A percentile compares a stretch with the other conserved stretches of the same genome.
These are phyloP conservation scores for Liquidambar formosana DNA, from an alignment of 164 flowering plant species.

Conservation along the genomic window DNA sequence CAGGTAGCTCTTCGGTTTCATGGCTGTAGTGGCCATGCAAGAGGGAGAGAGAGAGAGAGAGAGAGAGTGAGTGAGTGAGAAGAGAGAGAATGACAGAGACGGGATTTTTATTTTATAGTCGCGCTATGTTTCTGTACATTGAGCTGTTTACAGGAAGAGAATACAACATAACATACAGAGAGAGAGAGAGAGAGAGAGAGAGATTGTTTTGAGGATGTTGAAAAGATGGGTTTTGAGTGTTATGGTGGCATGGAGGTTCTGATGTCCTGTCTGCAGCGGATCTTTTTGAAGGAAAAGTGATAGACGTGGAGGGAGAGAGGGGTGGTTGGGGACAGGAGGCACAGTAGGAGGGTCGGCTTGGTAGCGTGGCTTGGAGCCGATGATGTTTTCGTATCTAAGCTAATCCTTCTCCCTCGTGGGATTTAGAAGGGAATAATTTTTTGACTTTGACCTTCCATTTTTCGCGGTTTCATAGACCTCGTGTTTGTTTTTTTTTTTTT, in stretches of 20 bases:
- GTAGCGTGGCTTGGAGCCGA: not conserved
- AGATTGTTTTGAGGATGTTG: no score
- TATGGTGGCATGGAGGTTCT: not conserved
- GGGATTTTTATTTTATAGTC: not conserved
- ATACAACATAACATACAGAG: not conserved
- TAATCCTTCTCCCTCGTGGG: no score
- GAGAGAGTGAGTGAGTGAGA: constrained; percentile 1
- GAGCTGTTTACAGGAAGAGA: not conserved
- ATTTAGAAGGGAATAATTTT: no score
- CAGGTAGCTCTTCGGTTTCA: constrained; percentile 19
- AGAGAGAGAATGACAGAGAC: constrained; percentile 5
- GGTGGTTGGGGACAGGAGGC: not conserved
- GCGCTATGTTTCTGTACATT: not conserved
- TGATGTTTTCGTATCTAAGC: no score
- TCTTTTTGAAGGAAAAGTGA: not conserved
- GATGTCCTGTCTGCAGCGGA: not conserved
- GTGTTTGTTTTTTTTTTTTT: no score
- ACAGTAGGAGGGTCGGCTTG: not conserved
- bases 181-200: no score
- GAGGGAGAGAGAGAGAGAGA: constrained; percentile 5
- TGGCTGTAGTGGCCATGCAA: constrained; percentile 15
- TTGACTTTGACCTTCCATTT: no score
- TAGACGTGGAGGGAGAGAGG: not conserved
- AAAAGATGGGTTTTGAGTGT: no score
- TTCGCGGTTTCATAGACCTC: no score